Evolutionary conservation across 441 rosid genomes (phyloP).

Genomic region (Euphorbia celastroides): DNA sequence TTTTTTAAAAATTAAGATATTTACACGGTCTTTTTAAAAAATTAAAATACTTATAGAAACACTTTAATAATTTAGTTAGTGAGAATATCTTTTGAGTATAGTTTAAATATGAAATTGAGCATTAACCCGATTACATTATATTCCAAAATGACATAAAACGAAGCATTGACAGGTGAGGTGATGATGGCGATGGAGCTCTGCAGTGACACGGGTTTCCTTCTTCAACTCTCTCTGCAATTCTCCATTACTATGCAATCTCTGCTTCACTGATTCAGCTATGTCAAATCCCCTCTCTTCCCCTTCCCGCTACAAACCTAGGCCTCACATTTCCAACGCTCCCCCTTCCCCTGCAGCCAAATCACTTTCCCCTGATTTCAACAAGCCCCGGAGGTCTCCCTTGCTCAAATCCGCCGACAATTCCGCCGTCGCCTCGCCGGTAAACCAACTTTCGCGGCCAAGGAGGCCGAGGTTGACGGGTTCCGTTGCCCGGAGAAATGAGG

Average conservation of each 20-base stretch:
- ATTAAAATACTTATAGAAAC: no score
- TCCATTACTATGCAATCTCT: neutral
- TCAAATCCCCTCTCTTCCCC: conserved; percentile 30
- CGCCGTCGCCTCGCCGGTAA: conserved; percentile 25
- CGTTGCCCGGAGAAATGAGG: conserved; percentile 26
- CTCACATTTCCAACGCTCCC: conserved; percentile 11
- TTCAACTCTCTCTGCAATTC: no score
- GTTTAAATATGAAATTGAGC: no score
- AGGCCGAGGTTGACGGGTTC: conserved; percentile 24
- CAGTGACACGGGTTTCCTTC: no score
- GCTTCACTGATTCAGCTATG: neutral
- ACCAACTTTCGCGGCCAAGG: conserved; percentile 55
- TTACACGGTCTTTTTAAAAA: no score
- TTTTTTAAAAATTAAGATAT: no score
- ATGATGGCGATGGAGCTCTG: no score
- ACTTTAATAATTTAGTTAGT: no score
- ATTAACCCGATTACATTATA: no score
- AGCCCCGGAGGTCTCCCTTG: conserved; percentile 34
- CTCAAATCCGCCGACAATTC: conserved; percentile 24
- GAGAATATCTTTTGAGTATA: no score
- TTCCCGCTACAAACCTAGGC: conserved; percentile 38
- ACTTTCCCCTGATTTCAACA: conserved; percentile 35
- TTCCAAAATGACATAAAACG: no score
- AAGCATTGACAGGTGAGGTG: no score
- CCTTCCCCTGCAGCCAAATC: conserved; percentile 24